These are phyloP conservation scores for Tilletia walkeri DNA, from an alignment of 1,284 basidiomycete genomes.

Conservation along the genomic window DNA sequence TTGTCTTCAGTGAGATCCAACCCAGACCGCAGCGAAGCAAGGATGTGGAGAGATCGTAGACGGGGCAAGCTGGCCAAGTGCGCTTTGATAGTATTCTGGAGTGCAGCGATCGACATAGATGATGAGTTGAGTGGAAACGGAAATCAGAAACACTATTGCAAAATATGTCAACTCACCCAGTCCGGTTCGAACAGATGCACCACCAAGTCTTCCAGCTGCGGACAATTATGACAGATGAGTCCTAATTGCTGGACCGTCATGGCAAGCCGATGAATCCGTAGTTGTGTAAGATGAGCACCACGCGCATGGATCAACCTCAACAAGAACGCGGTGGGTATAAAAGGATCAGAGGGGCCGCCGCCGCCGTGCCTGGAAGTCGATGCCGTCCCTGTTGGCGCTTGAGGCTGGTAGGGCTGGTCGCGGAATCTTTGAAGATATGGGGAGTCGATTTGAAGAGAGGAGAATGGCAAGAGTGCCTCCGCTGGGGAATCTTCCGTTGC, in stretches of 20 bases:
- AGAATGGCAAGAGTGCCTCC: not conserved
- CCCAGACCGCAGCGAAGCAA: conserved; percentile 35
- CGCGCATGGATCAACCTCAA: conserved; percentile 27
- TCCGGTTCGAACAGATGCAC: conserved; percentile 49
- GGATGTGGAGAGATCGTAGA: conserved; percentile 39
- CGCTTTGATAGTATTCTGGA: not conserved
- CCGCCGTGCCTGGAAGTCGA: too few relatives aligned
- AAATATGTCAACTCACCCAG: conserved; percentile 22
- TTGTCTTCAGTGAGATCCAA: conserved; percentile 30
- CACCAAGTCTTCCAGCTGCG: conserved; percentile 39
- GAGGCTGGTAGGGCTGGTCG: too few relatives aligned
- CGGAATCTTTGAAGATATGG: not conserved
- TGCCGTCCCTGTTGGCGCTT: too few relatives aligned
- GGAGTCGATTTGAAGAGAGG: not conserved
- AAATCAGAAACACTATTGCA: conserved; percentile 4
- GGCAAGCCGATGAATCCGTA: conserved; percentile 46
- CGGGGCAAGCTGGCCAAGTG: conserved; percentile 31
- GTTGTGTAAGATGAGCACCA: conserved; percentile 30
- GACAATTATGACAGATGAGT: conserved; percentile 31
- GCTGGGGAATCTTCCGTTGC: not conserved
- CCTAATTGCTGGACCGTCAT: conserved; percentile 41
- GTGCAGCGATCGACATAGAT: not conserved
- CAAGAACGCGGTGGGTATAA: conserved; percentile 28
- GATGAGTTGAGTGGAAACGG: not conserved
- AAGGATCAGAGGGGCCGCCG: conserved; percentile 12